phyloP scores from a whole-genome alignment of 164 flowering plant genomes.

The Magnolia officinalis region DNA sequence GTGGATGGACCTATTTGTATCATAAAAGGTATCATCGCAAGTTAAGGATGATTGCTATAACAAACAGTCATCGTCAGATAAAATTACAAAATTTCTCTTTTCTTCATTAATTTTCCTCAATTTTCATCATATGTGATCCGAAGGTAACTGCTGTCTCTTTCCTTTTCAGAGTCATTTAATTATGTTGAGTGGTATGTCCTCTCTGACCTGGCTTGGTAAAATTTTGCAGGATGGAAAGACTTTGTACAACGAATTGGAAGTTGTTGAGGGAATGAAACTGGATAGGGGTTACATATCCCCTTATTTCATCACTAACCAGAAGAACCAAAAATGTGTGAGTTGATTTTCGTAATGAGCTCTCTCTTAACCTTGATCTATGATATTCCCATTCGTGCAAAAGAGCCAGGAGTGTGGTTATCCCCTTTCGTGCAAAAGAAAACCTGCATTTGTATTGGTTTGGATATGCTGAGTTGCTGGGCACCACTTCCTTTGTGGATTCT shows the following conservation, averaged over 20 bases:
- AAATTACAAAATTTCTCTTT: no score
- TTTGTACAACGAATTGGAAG: constrained; percentile 81
- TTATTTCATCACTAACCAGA: constrained; percentile 82
- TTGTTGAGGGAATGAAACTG: constrained; percentile 98
- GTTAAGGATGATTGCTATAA: not conserved
- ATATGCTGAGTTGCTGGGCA: not conserved
- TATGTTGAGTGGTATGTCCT: not conserved
- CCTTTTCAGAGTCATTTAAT: not conserved
- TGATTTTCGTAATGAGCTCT: not conserved
- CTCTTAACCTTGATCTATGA: not conserved
- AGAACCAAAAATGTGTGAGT: constrained; percentile 95
- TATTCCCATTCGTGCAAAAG: not conserved
- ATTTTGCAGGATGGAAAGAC: constrained; percentile 88
- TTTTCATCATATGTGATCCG: not conserved
- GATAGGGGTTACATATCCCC: constrained; percentile 98
- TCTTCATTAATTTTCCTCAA: not conserved
- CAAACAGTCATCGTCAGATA: not conserved
- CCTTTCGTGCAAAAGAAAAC: not conserved
- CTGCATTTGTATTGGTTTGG: not conserved
- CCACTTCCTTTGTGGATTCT: not conserved
- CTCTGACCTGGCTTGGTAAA: not conserved
- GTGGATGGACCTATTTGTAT: no score
- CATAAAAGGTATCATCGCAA: no score
- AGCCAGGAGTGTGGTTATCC: not conserved
- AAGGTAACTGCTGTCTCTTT: not conserved